These are phyloP conservation scores for Coleophoma eucalyptorum DNA, from an alignment of 2,329 filamentous ascomycete genomes.

Conservation along the genomic window DNA sequence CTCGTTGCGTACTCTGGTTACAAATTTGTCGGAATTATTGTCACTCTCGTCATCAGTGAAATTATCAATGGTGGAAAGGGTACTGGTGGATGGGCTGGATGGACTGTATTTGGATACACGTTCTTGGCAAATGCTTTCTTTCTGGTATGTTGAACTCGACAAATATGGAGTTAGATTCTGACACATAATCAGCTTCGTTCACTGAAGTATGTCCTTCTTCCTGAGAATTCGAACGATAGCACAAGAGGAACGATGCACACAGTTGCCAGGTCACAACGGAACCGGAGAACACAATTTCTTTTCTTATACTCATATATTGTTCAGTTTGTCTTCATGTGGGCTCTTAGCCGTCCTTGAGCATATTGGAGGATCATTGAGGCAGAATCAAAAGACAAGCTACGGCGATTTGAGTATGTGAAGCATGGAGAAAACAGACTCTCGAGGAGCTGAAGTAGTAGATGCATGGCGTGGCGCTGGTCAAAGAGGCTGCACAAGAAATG, in stretches of 20 bases:
- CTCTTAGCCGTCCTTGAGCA: slow-evolving; percentile 46
- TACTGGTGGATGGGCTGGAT: slow-evolving; percentile 84
- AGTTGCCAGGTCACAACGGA: slow-evolving; percentile 80
- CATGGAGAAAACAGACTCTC: too few relatives aligned
- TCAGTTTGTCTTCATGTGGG: slow-evolving; percentile 94
- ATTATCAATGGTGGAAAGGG: slow-evolving; percentile 74
- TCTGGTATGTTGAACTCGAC: slow-evolving; percentile 55
- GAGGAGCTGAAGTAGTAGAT: too few relatives aligned
- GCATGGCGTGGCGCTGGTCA: too few relatives aligned
- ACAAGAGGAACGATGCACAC: slow-evolving; percentile 57
- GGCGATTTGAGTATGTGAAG: too few relatives aligned
- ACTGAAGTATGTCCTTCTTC: slow-evolving; percentile 90
- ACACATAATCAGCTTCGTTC: slow-evolving; percentile 69
- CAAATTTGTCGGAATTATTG: slow-evolving; percentile 96
- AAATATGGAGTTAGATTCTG: not conserved
- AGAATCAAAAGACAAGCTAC: too few relatives aligned
- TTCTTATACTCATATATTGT: slow-evolving; percentile 94
- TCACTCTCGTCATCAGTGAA: slow-evolving; percentile 78
- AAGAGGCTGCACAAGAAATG: too few relatives aligned
- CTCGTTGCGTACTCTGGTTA: slow-evolving; percentile 96
- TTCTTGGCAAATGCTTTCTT: slow-evolving; percentile 95
- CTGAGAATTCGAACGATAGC: slow-evolving; percentile 68
- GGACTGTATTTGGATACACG: slow-evolving; percentile 85
- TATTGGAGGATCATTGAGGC: not conserved
- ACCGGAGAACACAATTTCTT: slow-evolving; percentile 84